Conservation (phyloP, 2,329 filamentous ascomycete species). For the Ceratocystis harringtonii region DNA sequence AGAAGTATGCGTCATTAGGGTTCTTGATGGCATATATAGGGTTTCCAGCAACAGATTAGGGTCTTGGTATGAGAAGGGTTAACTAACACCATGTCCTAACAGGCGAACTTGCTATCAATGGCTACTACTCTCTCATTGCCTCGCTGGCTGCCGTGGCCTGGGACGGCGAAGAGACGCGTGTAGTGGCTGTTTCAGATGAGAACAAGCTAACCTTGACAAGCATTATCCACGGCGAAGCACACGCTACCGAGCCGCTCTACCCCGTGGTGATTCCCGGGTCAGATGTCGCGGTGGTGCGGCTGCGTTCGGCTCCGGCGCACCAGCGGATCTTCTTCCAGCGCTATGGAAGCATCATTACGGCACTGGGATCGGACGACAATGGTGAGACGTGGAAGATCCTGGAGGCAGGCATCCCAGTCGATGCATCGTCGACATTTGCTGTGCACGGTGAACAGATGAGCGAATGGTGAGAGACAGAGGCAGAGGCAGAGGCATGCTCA, state of each 20-base stretch:
- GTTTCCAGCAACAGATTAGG: neutral
- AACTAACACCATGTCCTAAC: neutral
- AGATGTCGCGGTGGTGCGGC: slow-evolving; percentile 14
- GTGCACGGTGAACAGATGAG: slow-evolving; percentile 16
- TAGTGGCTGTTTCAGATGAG: slow-evolving; percentile 15
- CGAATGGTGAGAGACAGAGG: slow-evolving; percentile 6
- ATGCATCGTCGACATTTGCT: slow-evolving; percentile 16
- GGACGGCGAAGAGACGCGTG: slow-evolving; percentile 15
- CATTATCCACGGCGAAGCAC: slow-evolving; percentile 13
- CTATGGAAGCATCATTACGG: slow-evolving; percentile 16
- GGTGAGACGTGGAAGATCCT: slow-evolving; percentile 16
- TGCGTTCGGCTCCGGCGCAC: slow-evolving; percentile 10
- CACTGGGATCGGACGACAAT: slow-evolving; percentile 15
- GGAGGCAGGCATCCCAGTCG: slow-evolving; percentile 15
- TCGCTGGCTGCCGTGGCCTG: slow-evolving; percentile 15
- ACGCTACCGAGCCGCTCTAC: slow-evolving; percentile 15
- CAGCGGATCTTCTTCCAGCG: slow-evolving; percentile 17
- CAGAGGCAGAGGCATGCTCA: neutral
- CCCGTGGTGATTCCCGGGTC: slow-evolving; percentile 16
- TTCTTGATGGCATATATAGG: neutral
- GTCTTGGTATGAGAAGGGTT: neutral
- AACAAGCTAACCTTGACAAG: slow-evolving; percentile 16
- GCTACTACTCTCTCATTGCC: slow-evolving; percentile 16
- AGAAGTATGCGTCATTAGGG: neutral
- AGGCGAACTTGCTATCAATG: slow-evolving; percentile 17